Percentiles rank a stretch among this genome's conserved stretches.
These are phyloP conservation scores for Theileria annulata DNA, from an alignment of 169 alveolate species.

Conservation along the genomic window DNA sequence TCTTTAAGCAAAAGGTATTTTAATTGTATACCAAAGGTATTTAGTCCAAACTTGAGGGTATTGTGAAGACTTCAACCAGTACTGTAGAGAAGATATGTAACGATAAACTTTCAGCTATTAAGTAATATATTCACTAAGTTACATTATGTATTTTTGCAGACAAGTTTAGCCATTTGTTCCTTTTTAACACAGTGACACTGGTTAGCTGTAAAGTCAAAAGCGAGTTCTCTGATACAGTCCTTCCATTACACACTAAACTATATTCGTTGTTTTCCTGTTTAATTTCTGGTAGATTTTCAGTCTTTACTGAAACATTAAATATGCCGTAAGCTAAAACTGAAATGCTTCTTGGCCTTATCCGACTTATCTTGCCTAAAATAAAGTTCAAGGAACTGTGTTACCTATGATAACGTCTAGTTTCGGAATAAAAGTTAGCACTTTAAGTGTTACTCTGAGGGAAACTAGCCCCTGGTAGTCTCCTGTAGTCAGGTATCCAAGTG, in stretches of 20 bases:
- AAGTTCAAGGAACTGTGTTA: background rate
- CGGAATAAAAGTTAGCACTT: constrained; percentile 43
- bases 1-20: constrained; percentile 43
- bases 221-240: constrained; percentile 7
- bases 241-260: background rate
- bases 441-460: constrained; percentile 48
- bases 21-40: background rate
- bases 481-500: constrained; percentile 48
- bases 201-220: constrained; percentile 29
- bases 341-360: constrained; percentile 34
- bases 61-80: background rate
- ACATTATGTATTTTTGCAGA: constrained; percentile 14
- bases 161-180: constrained; percentile 55
- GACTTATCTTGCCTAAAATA: constrained; percentile 36
- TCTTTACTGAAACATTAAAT: constrained; percentile 44
- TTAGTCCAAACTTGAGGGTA: constrained; percentile 15
- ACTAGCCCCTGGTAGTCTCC: constrained; percentile 51
- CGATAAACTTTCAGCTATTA: constrained; percentile 8
- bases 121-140: constrained; percentile 3
- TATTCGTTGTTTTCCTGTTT: constrained; percentile 9
- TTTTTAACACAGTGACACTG: constrained; percentile 36
- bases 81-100: constrained; percentile 26
- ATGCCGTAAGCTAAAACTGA: constrained; percentile 60
- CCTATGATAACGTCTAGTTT: constrained; percentile 31
- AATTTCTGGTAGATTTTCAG: constrained; percentile 26